These are phyloP conservation scores for Capniomyces stellatus DNA, from an alignment of 371 early-diverging fungal species.

Conservation along the genomic window DNA sequence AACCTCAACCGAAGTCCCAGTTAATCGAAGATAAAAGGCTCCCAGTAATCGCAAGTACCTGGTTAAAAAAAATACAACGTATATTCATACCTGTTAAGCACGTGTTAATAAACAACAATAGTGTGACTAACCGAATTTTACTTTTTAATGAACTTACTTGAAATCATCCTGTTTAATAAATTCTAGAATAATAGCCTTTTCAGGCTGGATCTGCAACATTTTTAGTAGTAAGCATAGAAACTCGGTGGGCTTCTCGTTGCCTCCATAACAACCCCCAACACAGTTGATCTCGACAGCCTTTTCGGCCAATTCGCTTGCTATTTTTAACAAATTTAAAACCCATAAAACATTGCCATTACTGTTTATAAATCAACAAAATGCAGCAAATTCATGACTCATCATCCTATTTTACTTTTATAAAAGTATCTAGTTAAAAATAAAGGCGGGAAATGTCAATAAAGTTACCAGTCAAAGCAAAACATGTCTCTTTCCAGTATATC, in stretches of 20 bases:
- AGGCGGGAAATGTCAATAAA: not conserved
- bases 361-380: no score
- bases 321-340: not conserved
- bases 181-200: constrained; percentile 61
- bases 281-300: constrained; percentile 56
- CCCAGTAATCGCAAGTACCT: constrained; percentile 57
- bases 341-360: not conserved
- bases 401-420: no score
- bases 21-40: constrained; percentile 72
- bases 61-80: no score
- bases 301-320: constrained; percentile 75
- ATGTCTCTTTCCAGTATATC: constrained; percentile 88
- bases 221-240: constrained; percentile 80
- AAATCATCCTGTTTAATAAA: constrained; percentile 56
- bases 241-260: constrained; percentile 63
- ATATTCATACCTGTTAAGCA: no score
- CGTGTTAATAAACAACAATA: no score
- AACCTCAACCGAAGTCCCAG: constrained; percentile 52
- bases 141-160: constrained; percentile 30
- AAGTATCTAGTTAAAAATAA: not conserved
- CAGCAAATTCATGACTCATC: no score
- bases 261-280: constrained; percentile 78
- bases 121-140: no score
- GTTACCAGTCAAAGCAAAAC: constrained; percentile 79
- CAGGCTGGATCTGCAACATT: constrained; percentile 79